A percentile compares a stretch with the other conserved stretches of the same genome.
These are phyloP conservation scores for Pyracantha coccinea DNA, from an alignment of 331 rosid species.

Conservation along the genomic window DNA sequence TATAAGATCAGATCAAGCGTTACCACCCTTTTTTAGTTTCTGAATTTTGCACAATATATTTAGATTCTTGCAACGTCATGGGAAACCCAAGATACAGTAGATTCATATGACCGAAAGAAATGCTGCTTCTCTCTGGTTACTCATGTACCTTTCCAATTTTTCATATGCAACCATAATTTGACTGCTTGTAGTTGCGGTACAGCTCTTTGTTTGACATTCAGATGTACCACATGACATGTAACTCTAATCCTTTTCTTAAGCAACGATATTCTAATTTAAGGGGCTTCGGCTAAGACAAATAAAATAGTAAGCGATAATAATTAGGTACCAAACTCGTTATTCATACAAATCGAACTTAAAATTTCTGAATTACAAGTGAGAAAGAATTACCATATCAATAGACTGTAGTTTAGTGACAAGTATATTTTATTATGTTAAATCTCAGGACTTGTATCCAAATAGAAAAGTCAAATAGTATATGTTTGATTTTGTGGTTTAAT, in stretches of 20 bases:
- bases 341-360: no score
- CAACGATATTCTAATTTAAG: no score
- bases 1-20: background rate
- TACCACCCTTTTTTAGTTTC: no score
- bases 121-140: background rate
- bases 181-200: background rate
- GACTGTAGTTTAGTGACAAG: background rate
- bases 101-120: background rate
- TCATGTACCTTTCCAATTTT: background rate
- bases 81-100: background rate
- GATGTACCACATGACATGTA: background rate
- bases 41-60: background rate
- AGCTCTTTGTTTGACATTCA: background rate
- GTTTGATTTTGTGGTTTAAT: background rate
- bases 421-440: background rate
- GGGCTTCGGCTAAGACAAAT: no score
- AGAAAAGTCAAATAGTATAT: background rate
- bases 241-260: no score
- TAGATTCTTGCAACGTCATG: background rate
- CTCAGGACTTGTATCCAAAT: background rate
- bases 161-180: background rate
- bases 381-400: no score
- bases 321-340: no score
- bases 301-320: no score
- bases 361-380: no score